Conservation (phyloP, 2,329 filamentous ascomycete species). For the Biscogniauxia marginata region DNA sequence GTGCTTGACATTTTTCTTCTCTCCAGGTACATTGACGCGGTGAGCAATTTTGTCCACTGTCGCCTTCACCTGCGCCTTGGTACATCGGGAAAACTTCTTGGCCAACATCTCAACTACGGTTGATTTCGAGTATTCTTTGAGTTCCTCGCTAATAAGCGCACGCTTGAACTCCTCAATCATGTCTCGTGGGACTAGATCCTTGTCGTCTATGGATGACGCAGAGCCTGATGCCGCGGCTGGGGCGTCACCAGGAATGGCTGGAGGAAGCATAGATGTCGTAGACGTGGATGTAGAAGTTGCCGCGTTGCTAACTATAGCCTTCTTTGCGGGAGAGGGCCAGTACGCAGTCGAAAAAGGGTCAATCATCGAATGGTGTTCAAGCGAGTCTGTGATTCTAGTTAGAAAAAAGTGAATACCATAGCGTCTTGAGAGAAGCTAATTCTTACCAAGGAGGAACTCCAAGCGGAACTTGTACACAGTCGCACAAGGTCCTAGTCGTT, state of each 20-base stretch:
- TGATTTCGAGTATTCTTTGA: conserved; percentile 61
- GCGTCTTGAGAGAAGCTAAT: conserved; percentile 18
- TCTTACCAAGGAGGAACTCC: conserved; percentile 70
- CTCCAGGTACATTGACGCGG: conserved; percentile 41
- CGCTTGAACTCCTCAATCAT: conserved; percentile 65
- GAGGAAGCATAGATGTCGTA: conserved; percentile 23
- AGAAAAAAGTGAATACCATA: conserved; percentile 10
- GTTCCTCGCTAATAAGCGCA: conserved; percentile 65
- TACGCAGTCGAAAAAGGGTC: conserved; percentile 83
- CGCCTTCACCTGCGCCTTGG: conserved; percentile 68
- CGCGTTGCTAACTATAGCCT: conserved; percentile 24
- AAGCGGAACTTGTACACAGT: conserved; percentile 64
- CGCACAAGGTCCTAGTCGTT: conserved; percentile 45
- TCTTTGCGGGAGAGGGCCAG: conserved; percentile 56
- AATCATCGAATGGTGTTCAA: conserved; percentile 57
- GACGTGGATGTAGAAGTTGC: conserved; percentile 7
- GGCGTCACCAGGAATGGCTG: conserved; percentile 14
- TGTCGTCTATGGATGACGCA: conserved; percentile 13
- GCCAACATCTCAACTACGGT: conserved; percentile 75
- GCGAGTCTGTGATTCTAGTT: conserved; percentile 37
- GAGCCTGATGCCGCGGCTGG: conserved; percentile 5
- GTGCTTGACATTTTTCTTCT: conserved; percentile 60
- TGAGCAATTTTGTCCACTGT: conserved; percentile 67
- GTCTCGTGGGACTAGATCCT: conserved; percentile 54
- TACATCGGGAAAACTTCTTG: conserved; percentile 68